phyloP scores from a whole-genome alignment of 495 filamentous ascomycete genomes.

The Talaromyces trachyspermus region DNA sequence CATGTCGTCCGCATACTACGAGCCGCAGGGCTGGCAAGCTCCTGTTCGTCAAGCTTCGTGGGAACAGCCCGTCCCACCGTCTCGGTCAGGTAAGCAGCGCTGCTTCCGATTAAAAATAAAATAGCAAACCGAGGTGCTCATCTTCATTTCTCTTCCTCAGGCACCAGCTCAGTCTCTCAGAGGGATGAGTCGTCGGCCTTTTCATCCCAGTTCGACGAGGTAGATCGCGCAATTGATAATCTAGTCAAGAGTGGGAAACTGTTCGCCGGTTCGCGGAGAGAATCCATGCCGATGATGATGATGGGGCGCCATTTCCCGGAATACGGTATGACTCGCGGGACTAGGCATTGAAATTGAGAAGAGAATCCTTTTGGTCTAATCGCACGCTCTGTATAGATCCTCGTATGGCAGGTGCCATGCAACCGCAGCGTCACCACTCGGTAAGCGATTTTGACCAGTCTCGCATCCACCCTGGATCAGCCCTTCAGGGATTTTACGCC shows the following conservation, averaged over 20 bases:
- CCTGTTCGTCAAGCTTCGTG: slow-evolving; percentile 62
- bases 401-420: slow-evolving; percentile 30
- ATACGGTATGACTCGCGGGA: slow-evolving; percentile 37
- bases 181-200: slow-evolving; percentile 77
- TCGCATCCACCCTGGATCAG: slow-evolving; percentile 64
- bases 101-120: slow-evolving; percentile 17
- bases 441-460: slow-evolving; percentile 79
- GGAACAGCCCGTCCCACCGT: slow-evolving; percentile 80
- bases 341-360: background rate
- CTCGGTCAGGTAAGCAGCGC: slow-evolving; percentile 65
- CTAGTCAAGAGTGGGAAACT: slow-evolving; percentile 92
- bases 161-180: slow-evolving; percentile 69
- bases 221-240: slow-evolving; percentile 93
- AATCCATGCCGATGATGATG: slow-evolving; percentile 71
- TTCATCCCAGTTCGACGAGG: slow-evolving; percentile 88
- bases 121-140: slow-evolving; percentile 17
- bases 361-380: background rate
- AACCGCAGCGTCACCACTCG: slow-evolving; percentile 68
- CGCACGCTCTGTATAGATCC: slow-evolving; percentile 30
- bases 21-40: slow-evolving; percentile 73
- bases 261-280: slow-evolving; percentile 74
- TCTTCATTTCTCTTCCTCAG: slow-evolving; percentile 32
- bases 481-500: slow-evolving; percentile 89
- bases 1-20: slow-evolving; percentile 57
- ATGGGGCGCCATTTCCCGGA: slow-evolving; percentile 53